Base-by-base conservation (phyloP, 2,329 filamentous ascomycete genomes). In the Cladosporium sp. region DNA sequence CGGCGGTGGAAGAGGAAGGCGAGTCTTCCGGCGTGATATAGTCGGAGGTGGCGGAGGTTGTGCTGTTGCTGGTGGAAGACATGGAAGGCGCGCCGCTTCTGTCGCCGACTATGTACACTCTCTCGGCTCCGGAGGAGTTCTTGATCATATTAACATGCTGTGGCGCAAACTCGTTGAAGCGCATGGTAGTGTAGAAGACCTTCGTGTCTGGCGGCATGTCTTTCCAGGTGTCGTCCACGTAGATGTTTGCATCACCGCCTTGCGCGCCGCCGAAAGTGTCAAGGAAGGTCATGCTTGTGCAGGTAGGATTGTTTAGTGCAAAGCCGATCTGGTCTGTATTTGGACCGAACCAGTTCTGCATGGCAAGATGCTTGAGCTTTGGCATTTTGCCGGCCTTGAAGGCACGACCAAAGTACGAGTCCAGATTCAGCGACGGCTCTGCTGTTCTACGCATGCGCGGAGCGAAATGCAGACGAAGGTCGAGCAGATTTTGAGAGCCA, bases 381-480 rank as follows among this genome's bases (percentile, higher is more conserved):
- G 86, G 64, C 1, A 71, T 71, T 55, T 80, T 74, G 50, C 76
- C 77, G 1, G 76, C 74, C 3, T 78, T 72, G 20, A 81, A 69
- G 61, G 78, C 81, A 54, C 80, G 82, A 19, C 82, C 81, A 63
- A 87, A 86, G 61, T 83, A 82, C 17, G 78, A 74, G 56, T 78
- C 73, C 5, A 86, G 68, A 47, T 75, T 78, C 22, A 85, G 76
- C 49, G 80, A 84, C 5, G 82, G 79, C 65, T 87, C 84, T 42
- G 82, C 81, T 36, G 73, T 76, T 37, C 80, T 77, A 22, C 84
- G 76, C 82, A 87, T 87, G 1, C 84, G 80, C 3, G 84, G 82
- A 28, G 78, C 84, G 78, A 83, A 87, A 65, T 87, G 83, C 60
- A 87, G 61, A 56, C 75, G 80, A 7, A 87, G 70, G 34, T 82